Conservation (phyloP, 371 early-diverging fungal species). For the Smittium culicis region DNA sequence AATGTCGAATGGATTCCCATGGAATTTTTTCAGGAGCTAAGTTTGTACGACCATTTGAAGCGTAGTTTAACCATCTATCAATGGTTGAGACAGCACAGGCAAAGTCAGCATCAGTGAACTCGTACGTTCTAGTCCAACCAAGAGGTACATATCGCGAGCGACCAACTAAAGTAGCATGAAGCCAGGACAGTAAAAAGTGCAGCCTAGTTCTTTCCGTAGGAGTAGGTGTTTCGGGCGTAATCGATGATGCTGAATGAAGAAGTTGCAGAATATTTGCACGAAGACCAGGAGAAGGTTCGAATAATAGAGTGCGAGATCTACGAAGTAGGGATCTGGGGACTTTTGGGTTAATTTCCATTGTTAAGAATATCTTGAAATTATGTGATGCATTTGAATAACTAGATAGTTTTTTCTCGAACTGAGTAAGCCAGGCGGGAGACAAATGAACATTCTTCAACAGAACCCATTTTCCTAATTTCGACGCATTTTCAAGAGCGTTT, state of each 20-base stretch:
- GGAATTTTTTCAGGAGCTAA: conserved; percentile 90
- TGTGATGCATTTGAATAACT: conserved; percentile 59
- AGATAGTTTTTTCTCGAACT: conserved; percentile 87
- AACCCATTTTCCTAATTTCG: conserved; percentile 85
- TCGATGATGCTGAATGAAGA: conserved; percentile 45
- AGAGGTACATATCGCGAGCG: conserved; percentile 90
- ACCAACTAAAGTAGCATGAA: conserved; percentile 88
- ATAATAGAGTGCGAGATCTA: conserved; percentile 80
- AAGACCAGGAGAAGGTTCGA: conserved; percentile 92
- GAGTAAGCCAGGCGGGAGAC: conserved; percentile 83
- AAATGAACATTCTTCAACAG: conserved; percentile 95
- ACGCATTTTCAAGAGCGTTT: conserved; percentile 68
- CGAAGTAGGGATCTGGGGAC: conserved; percentile 88
- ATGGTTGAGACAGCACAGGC: conserved; percentile 78
- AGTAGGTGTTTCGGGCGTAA: conserved; percentile 13
- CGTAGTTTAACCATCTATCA: conserved; percentile 78
- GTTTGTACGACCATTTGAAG: conserved; percentile 69
- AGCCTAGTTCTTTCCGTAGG: conserved; percentile 80
- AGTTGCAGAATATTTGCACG: conserved; percentile 84
- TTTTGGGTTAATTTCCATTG: conserved; percentile 92
- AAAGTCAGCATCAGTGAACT: conserved; percentile 95
- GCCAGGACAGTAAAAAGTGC: conserved; percentile 91
- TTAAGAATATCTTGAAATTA: conserved; percentile 86
- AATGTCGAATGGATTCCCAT: conserved; percentile 78
- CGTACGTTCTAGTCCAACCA: conserved; percentile 94